Evolutionary conservation across 176 grass and related monocot species (phyloP).

Genomic region (Cenchrus fungigraminus): DNA sequence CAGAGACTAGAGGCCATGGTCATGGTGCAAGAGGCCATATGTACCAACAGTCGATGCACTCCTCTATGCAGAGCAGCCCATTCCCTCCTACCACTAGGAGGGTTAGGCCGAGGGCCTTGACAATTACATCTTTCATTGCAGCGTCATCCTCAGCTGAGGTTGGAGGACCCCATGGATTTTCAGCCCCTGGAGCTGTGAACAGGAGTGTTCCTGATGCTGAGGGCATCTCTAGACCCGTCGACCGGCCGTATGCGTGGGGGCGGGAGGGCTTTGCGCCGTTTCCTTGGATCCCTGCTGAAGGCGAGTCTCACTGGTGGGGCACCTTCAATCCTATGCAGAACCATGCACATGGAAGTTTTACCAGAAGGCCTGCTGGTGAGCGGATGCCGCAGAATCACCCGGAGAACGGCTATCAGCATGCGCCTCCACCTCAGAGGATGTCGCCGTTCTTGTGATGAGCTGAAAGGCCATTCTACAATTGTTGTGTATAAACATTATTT

Average conservation of each 20-base stretch:
- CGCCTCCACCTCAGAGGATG: constrained; percentile 59
- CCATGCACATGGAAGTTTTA: constrained; percentile 57
- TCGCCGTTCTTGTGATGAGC: constrained; percentile 69
- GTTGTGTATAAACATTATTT: constrained; percentile 53
- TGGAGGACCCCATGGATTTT: constrained; percentile 63
- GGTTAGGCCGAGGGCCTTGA: constrained; percentile 74
- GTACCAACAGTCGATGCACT: constrained; percentile 65
- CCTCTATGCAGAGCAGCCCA: constrained; percentile 50
- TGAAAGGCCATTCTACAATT: constrained; percentile 19
- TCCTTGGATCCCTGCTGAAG: constrained; percentile 64
- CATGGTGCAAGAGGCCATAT: constrained; percentile 58
- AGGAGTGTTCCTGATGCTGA: constrained; percentile 58
- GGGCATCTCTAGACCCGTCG: constrained; percentile 48
- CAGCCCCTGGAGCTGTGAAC: constrained; percentile 49
- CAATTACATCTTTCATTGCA: constrained; percentile 72
- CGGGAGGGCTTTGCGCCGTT: constrained; percentile 53
- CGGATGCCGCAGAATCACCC: constrained; percentile 47
- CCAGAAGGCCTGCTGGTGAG: constrained; percentile 52
- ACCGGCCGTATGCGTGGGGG: constrained; percentile 60
- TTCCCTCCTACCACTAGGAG: constrained; percentile 64
- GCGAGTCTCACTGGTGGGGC: constrained; percentile 76
- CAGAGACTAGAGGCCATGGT: constrained; percentile 67
- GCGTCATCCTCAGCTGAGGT: constrained; percentile 62
- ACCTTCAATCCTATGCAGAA: constrained; percentile 74
- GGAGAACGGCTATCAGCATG: constrained; percentile 62